phyloP scores from a whole-genome alignment of 2,329 filamentous ascomycete species.

The Ophiocordyceps australis region DNA sequence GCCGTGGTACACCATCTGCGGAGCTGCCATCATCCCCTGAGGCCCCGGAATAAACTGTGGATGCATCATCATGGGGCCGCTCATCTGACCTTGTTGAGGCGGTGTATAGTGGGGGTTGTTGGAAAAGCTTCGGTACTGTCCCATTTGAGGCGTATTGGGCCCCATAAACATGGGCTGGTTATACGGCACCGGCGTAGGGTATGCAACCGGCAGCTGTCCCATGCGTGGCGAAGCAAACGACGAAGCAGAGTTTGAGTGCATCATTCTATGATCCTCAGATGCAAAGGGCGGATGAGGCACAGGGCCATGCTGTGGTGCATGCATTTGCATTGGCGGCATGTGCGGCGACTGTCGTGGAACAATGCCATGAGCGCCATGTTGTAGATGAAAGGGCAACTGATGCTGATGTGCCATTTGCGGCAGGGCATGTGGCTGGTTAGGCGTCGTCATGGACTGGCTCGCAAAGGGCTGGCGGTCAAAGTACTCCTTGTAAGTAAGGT shows the following conservation, averaged over 20 bases:
- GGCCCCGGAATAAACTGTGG: constrained; percentile 55
- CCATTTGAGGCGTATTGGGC: constrained; percentile 51
- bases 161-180: constrained; percentile 56
- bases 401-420: constrained; percentile 67
- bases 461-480: constrained; percentile 52
- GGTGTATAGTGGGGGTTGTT: constrained; percentile 54
- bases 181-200: constrained; percentile 53
- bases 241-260: constrained; percentile 66
- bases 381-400: constrained; percentile 68
- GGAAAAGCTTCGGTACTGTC: constrained; percentile 51
- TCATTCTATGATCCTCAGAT: constrained; percentile 76
- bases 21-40: constrained; percentile 49
- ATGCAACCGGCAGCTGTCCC: constrained; percentile 50
- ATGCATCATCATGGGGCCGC: constrained; percentile 69
- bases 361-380: constrained; percentile 51
- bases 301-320: constrained; percentile 53
- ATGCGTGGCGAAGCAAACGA: constrained; percentile 75
- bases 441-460: constrained; percentile 42
- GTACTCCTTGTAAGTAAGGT: constrained; percentile 54
- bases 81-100: constrained; percentile 54
- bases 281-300: constrained; percentile 48
- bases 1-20: constrained; percentile 73
- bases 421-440: constrained; percentile 49
- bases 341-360: constrained; percentile 53
- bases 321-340: constrained; percentile 62